Evolutionary conservation across 176 grass and related monocot species (phyloP), one percentile per base, ranked within the genome.

Genomic region (Saccharum officinarum): DNA sequence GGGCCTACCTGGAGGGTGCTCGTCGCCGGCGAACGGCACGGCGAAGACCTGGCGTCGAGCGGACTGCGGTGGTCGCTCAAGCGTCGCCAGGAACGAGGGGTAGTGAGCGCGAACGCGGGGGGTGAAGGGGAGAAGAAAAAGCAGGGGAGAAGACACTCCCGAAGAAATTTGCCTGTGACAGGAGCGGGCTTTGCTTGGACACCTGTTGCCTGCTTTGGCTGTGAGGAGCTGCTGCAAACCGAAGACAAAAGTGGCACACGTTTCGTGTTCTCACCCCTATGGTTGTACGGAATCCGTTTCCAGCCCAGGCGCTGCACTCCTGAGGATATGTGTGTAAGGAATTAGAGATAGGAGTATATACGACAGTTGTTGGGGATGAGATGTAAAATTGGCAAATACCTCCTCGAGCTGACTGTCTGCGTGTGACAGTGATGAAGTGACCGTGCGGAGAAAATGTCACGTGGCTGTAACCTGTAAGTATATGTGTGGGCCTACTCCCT

Each of bases 211-310:
- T 38, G 37, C 37, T 38, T 38, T 38, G 46, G 9, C n/a, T 10
- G 23, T 2, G 45, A 3, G 8, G 16, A 55, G 22, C 36, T 10
- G 77, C 15, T 39, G 62, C 40, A 40, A 26, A 14, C 30, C 25
- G 47, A 81, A 71, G 39, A 41, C 59, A 85, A 85, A 85, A 89
- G 61, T 81, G 16, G 7, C 11, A 69, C 88, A 85, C 77, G 77
- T 23, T 77, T 85, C 88, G 77, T 28, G 7, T 10, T 10, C 7
- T 3, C 0, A 0, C 47, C 69, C 77, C 63, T 76, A 1, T 0
- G 0, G 0, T 49, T 0, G 0, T 18, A 0, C 0, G 1, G 1
- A 85, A 81, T 81, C 69, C 2, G 9, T 1, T 0, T 0, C 0
- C 1, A 1, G 0, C 1, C 17, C 77, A 17, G 1, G 4, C 3